A percentile compares a stretch with the other conserved stretches of the same genome.
Conservation (phyloP, 352 stramenopile species). For the Salisapilia sapeloensis region DNA sequence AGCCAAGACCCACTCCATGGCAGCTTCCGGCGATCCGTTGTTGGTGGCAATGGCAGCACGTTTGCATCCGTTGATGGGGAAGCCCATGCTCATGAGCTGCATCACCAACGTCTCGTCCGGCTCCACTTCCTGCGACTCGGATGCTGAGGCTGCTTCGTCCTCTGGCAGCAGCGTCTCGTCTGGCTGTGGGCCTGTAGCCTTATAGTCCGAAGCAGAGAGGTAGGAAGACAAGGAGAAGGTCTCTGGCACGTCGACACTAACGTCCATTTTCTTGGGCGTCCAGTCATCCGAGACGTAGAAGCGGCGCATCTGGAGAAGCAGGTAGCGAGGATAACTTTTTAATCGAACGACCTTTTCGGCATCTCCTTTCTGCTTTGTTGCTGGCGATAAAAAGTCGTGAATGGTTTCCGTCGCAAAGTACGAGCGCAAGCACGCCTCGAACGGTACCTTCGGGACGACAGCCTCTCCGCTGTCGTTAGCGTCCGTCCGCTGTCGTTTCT, state of each 20-base stretch:
- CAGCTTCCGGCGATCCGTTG: slow-evolving; percentile 83
- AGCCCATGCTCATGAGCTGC: slow-evolving; percentile 97
- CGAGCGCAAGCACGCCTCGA: slow-evolving; percentile 89
- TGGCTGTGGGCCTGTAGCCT: slow-evolving; percentile 44
- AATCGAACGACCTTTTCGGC: slow-evolving; percentile 80
- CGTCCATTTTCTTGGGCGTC: slow-evolving; percentile 95
- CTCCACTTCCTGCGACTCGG: slow-evolving; percentile 12
- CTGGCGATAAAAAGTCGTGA: slow-evolving; percentile 77
- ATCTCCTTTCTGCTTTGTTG: slow-evolving; percentile 56
- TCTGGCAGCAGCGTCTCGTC: slow-evolving; percentile 84
- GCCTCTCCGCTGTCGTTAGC: slow-evolving; percentile 61
- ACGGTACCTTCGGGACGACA: slow-evolving; percentile 83
- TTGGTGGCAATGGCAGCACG: slow-evolving; percentile 85
- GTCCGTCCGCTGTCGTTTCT: slow-evolving; percentile 81
- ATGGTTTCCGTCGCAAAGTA: slow-evolving; percentile 85
- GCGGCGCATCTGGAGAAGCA: slow-evolving; percentile 92
- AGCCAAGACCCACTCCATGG: slow-evolving; percentile 97
- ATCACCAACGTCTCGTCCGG: slow-evolving; percentile 84
- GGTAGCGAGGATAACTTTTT: slow-evolving; percentile 90
- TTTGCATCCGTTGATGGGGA: slow-evolving; percentile 95
- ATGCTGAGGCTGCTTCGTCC: slow-evolving; percentile 6
- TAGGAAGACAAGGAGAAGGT: slow-evolving; percentile 68
- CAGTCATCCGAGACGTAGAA: slow-evolving; percentile 95
- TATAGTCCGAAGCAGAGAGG: slow-evolving; percentile 43
- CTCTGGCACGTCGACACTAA: slow-evolving; percentile 91